A percentile compares a stretch with the other conserved stretches of the same genome.
These are phyloP conservation scores for Penicillium parvum DNA, from an alignment of 495 filamentous ascomycete genomes.

Conservation along the genomic window DNA sequence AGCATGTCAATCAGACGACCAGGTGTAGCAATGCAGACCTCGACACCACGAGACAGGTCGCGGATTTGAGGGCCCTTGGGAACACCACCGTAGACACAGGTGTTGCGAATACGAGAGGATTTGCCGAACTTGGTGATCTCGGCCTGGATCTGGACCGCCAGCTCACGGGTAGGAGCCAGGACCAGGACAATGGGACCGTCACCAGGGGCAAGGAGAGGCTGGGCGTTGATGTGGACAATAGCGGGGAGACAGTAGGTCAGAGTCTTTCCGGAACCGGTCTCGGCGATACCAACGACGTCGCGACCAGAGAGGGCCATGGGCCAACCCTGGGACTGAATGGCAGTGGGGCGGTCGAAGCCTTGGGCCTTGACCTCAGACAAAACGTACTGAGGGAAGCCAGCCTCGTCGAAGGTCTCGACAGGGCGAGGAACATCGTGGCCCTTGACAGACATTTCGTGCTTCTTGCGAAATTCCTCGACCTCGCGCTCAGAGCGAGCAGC, in stretches of 20 bases:
- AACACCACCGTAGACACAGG: conserved; percentile 98
- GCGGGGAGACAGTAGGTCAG: conserved; percentile 97
- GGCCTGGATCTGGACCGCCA: conserved; percentile 96
- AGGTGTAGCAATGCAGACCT: conserved; percentile 97
- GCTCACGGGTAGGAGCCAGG: conserved; percentile 90
- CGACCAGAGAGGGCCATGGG: conserved; percentile 98
- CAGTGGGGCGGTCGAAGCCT: conserved; percentile 85
- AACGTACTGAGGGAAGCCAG: conserved; percentile 92
- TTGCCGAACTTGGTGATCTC: conserved; percentile 99
- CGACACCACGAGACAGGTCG: conserved; percentile 87
- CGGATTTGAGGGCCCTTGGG: conserved; percentile 95
- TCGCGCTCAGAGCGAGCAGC: conserved; percentile 67
- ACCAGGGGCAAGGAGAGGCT: conserved; percentile 93
- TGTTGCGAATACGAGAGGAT: conserved; percentile 96
- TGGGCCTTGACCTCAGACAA: conserved; percentile 98
- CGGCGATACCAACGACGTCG: conserved; percentile 98
- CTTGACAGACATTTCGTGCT: conserved; percentile 72
- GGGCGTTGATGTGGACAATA: conserved; percentile 98
- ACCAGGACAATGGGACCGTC: conserved; percentile 97
- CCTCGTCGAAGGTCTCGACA: conserved; percentile 95
- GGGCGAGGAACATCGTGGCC: conserved; percentile 81
- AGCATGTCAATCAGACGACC: conserved; percentile 98
- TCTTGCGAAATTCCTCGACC: conserved; percentile 79
- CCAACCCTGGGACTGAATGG: conserved; percentile 98
- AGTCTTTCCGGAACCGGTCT: conserved; percentile 99